These are phyloP conservation scores for Ustilago crameri DNA, from an alignment of 1,284 basidiomycete genomes.

Conservation along the genomic window DNA sequence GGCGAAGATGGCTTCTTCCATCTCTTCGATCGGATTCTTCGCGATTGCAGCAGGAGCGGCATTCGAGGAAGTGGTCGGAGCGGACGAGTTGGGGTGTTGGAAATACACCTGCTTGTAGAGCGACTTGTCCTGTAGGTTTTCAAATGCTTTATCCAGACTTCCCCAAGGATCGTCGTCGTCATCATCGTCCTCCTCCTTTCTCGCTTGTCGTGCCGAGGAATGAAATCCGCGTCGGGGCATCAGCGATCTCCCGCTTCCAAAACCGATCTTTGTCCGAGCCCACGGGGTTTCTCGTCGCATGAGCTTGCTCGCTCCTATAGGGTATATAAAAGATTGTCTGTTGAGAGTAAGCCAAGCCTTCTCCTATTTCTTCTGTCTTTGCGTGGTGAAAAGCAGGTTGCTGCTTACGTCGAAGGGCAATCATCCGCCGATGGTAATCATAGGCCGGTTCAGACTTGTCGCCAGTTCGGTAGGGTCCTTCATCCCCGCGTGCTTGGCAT, in stretches of 20 bases:
- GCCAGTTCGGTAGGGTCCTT: constrained; percentile 55
- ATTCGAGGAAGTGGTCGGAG: neutral
- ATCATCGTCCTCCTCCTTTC: constrained; percentile 16
- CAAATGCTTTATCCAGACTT: constrained; percentile 48
- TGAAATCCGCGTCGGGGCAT: constrained; percentile 16
- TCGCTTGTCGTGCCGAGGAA: constrained; percentile 10
- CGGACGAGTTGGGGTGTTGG: constrained; percentile 8
- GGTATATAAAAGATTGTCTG: neutral
- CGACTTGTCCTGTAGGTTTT: constrained; percentile 35
- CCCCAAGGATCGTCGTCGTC: constrained; percentile 56
- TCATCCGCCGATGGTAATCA: constrained; percentile 83
- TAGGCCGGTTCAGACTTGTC: constrained; percentile 70
- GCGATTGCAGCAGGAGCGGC: neutral
- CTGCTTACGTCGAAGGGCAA: constrained; percentile 3
- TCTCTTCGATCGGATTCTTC: constrained; percentile 31
- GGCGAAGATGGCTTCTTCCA: constrained; percentile 53
- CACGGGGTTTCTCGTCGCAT: neutral
- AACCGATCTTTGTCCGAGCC: neutral
- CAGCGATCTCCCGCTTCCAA: neutral
- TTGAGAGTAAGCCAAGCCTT: constrained; percentile 18
- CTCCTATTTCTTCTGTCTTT: neutral
- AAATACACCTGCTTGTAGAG: constrained; percentile 40
- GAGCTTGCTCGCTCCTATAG: neutral
- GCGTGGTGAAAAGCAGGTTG: neutral
- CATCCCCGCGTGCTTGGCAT: constrained; percentile 78